Base-by-base conservation (phyloP, 2,329 filamentous ascomycete species). In the Endocalyx cinctus region DNA sequence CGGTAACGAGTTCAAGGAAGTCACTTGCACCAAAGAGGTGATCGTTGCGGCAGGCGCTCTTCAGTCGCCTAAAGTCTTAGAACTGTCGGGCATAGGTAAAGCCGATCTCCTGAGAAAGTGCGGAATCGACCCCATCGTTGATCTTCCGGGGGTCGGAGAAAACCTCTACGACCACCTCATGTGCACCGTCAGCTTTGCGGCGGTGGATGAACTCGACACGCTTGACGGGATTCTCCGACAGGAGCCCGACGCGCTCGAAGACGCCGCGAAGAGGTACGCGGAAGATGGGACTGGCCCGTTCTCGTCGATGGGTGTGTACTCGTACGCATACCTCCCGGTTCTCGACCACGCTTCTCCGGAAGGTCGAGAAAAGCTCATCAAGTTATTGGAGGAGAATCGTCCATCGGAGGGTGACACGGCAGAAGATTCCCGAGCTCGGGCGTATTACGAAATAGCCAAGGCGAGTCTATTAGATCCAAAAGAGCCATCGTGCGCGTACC, bases 111-210 rank as follows among this genome's bases (percentile, higher is more conserved):
- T 50, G 6, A 10, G 25, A 12, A 12, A 56, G 10, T 10, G 60
- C 35, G 42, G 48, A 47, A 50, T 59, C 52, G 6, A 50, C 39
- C 15, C 52, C 45, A 17, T 56, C 43, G 25, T 53, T 44, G 18
- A 56, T 47, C 23, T 43, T 10, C 38, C 45, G 4, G 35, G 34
- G 12, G 46, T 50, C 5, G 46, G 46, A 34, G 47, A 57, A 37
- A 57, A 52, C 20, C 48, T 41, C 12, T 34, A 42, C 1, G 41
- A 46, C 17, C 41, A 46, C 17, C 31, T 34, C 5, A 19, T 36
- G 4, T 44, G 33, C 23, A 23, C 23, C 14, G 22, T 38, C 11
- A 32, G 33, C 18, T 42, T 33, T 10, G 42, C 31, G 15, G 39
- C 38, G 29, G 20, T 20, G 2, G 38, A 41, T 8, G 28, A 28